Base-by-base conservation (phyloP, 2,329 filamentous ascomycete genomes). In the Pyrenophora teres region DNA sequence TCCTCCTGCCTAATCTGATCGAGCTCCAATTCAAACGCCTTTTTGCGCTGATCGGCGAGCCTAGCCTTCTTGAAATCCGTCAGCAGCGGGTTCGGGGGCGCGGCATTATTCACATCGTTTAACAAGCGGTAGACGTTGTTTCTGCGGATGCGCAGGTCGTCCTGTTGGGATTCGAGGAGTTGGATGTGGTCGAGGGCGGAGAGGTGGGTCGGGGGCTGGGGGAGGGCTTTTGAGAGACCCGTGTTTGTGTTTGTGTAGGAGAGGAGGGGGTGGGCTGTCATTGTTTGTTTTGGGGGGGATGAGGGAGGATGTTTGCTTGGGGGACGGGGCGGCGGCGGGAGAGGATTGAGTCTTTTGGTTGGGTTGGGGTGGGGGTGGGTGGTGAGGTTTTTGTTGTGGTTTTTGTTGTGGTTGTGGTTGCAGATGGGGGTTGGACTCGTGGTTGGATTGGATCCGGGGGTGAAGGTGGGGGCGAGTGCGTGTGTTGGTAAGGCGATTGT, bases 381-480 rank as follows among this genome's bases (percentile, higher is more conserved):
- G 54, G 31, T 7, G 6, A 25, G 23, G 6, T 3, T 9, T 25
- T 25, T 6, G 23, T 9, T 9, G 23, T 25, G n/a, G n/a, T n/a
- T n/a, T n/a, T n/a, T n/a, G n/a, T n/a, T n/a, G n/a, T n/a, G n/a
- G n/a, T n/a, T n/a, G n/a, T n/a, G n/a, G n/a, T n/a, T 16, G 50
- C 15, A 3, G 62, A 61, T 7, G 74, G 27, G 9, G 27, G 12
- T 27, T 27, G 19, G 19, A 19, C 7, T 4, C 25, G 25, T 27
- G 61, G 61, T 8, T 74, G 71, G 8, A 75, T 62, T 15, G 69
- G 65, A 12, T 73, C 71, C 18, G 71, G 71, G 15, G 77, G 77
- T 44, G 74, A 77, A 8, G 73, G 71, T 3, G 75, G 75, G 35
- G 75, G 75, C 40, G 74, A 76, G 46, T 74, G 27, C 27, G 27